Evolutionary conservation across 495 filamentous ascomycete species (phyloP).

Genomic region (Penicillium fimorum): DNA sequence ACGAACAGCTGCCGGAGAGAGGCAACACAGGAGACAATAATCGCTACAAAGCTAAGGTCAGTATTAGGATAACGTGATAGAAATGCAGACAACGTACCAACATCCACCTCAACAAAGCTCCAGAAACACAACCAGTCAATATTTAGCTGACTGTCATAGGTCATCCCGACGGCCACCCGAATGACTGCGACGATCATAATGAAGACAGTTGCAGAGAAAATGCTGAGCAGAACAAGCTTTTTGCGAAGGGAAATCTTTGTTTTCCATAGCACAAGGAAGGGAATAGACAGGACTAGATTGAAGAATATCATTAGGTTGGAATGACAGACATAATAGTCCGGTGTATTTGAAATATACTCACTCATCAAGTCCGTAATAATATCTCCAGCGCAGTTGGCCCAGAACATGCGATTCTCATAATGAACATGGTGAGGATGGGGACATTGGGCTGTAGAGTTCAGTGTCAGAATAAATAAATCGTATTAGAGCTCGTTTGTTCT

Average conservation of each 20-base stretch:
- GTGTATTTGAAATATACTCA: conserved; percentile 2
- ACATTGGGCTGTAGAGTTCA: conserved; percentile 17
- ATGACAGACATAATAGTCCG: not conserved
- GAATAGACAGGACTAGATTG: conserved; percentile 10
- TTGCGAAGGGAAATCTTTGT: conserved; percentile 19
- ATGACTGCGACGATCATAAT: conserved; percentile 27
- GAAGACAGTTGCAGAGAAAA: conserved; percentile 26
- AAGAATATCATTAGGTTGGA: not conserved
- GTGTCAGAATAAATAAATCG: not conserved
- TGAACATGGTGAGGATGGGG: conserved; percentile 13
- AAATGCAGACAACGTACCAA: conserved; percentile 10
- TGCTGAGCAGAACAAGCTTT: conserved; percentile 22
- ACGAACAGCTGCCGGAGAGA: conserved; percentile 17
- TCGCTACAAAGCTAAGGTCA: conserved; percentile 5
- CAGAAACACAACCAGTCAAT: conserved; percentile 29
- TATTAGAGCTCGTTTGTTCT: not conserved
- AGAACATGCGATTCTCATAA: conserved; percentile 21
- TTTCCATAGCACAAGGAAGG: conserved; percentile 23
- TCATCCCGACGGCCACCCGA: conserved; percentile 22
- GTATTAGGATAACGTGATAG: not conserved
- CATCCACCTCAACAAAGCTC: conserved; percentile 29
- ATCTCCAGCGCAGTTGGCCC: conserved; percentile 19
- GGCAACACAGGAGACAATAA: conserved; percentile 16
- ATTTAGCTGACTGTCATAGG: conserved; percentile 14
- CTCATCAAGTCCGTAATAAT: conserved; percentile 24